These are phyloP conservation scores for Ophiostoma sp. DNA, from an alignment of 2,329 filamentous ascomycete species.

Conservation along the genomic window DNA sequence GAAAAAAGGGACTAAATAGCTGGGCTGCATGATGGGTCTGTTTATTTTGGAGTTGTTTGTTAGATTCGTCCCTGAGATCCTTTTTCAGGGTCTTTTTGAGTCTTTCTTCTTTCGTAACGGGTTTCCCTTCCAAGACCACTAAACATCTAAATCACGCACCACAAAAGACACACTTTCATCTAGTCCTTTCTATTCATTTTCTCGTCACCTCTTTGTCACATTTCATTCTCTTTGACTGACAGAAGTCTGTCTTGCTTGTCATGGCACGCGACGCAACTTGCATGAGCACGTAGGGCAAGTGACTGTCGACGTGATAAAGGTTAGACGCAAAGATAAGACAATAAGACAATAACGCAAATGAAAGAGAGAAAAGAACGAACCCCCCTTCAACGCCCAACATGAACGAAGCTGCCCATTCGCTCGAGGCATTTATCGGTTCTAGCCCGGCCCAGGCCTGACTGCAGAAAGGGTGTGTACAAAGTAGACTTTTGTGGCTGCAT, in stretches of 20 bases:
- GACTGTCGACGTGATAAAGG: background rate
- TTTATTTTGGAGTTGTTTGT: background rate
- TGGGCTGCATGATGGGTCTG: background rate
- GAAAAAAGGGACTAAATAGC: background rate
- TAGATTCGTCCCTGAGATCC: background rate
- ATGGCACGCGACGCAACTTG: slow-evolving; percentile 13
- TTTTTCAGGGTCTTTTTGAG: slow-evolving; percentile 4
- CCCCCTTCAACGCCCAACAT: background rate
- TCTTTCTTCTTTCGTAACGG: background rate
- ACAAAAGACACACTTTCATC: background rate
- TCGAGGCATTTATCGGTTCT: background rate
- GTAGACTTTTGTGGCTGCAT: background rate
- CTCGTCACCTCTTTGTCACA: background rate
- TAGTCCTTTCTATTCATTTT: background rate
- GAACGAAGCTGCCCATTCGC: background rate
- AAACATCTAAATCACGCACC: background rate
- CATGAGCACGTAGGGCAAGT: slow-evolving; percentile 6
- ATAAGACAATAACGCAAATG: background rate
- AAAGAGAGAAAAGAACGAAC: background rate
- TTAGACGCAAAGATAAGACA: background rate
- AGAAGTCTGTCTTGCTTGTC: background rate
- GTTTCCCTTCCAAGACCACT: background rate
- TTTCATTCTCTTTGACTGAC: background rate
- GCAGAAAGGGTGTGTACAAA: background rate
- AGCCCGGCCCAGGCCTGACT: background rate